Evolutionary conservation across 2,329 filamentous ascomycete genomes (phyloP), one percentile per base, ranked within the genome.

Genomic region (Penicillium janthinellum): DNA sequence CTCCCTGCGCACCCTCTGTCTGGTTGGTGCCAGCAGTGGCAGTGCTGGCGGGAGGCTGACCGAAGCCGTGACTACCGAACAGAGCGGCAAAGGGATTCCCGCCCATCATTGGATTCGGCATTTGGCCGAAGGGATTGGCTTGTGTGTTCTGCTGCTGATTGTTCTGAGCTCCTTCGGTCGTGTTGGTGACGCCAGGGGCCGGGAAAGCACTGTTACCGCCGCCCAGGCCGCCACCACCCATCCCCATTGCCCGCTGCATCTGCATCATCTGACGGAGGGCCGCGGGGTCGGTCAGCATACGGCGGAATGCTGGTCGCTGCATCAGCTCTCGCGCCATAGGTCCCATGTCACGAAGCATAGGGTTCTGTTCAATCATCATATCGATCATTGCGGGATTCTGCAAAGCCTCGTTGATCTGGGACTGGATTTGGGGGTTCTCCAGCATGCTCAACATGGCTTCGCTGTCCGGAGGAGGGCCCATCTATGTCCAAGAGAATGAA

Each of bases 341-440:
- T 22, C 83, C 81, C 75, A 90, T 86, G 61, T 86, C 84, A 69
- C 88, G 85, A 17, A 92, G 81, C 83, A 92, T 89, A 2, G 95
- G 95, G 73, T 96, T 96, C 71, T 90, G 87, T 69, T 95, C 87
- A 69, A 99, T 92, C 85, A 98, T 91, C 85, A 96, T 91, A 72
- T 98, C 92, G 73, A 98, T 86, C 69, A 99, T 90, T 17, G 88
- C 86, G n/a, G 95, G 94, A 77, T 98, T 98, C 76, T 93, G 91
- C 75, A 99, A 89, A 38, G 93, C 92, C 78, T 97, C 94, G 76
- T 95, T 96, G 86, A 99, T 90, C 57, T 89, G 88, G 66, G 92
- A 89, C 64, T 91, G 87, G 58, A 96, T 88, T 72, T 91, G 89
- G 22, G 95, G 95, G 72, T 98, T 92, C 63, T 90, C 88, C 70